These are phyloP conservation scores for Neophaeococcomyces mojaviensis DNA, from an alignment of 2,329 filamentous ascomycete genomes.

Conservation along the genomic window DNA sequence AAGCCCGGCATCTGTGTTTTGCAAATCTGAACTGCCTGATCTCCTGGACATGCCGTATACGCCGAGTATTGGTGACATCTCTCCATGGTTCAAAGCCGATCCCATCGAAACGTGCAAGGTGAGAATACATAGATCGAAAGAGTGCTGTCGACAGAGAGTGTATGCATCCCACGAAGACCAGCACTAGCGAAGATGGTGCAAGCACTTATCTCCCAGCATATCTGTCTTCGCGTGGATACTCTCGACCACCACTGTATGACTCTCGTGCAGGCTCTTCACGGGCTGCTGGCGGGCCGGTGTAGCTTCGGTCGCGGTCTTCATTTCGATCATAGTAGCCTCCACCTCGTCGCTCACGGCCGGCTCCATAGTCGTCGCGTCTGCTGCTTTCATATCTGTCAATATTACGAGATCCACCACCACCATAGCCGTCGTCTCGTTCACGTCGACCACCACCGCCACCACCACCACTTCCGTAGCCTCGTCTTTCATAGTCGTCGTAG, in stretches of 20 bases:
- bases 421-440: conserved; percentile 36
- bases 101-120: conserved; percentile 3
- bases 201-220: conserved; percentile 20
- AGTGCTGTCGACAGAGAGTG: not conserved
- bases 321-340: conserved; percentile 46
- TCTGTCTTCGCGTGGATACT: conserved; percentile 23
- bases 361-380: conserved; percentile 35
- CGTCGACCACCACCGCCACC: conserved; percentile 42
- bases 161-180: not conserved
- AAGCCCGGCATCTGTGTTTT: not conserved
- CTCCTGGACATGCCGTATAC: not conserved
- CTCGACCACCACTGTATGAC: conserved; percentile 18
- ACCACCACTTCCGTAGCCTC: conserved; percentile 38
- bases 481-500: conserved; percentile 39
- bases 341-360: conserved; percentile 39
- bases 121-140: conserved; percentile 1
- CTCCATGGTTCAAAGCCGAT: conserved; percentile 1
- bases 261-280: conserved; percentile 23
- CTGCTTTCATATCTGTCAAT: conserved; percentile 42
- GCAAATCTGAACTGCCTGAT: not conserved
- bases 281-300: conserved; percentile 13
- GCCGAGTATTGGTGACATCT: conserved; percentile 2
- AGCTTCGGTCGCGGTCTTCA: conserved; percentile 28
- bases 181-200: not conserved
- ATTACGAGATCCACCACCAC: conserved; percentile 37